Percentiles rank a stretch among this genome's conserved stretches.
phyloP scores from a whole-genome alignment of 768 basidiomycete species.

The Suillus spraguei region DNA sequence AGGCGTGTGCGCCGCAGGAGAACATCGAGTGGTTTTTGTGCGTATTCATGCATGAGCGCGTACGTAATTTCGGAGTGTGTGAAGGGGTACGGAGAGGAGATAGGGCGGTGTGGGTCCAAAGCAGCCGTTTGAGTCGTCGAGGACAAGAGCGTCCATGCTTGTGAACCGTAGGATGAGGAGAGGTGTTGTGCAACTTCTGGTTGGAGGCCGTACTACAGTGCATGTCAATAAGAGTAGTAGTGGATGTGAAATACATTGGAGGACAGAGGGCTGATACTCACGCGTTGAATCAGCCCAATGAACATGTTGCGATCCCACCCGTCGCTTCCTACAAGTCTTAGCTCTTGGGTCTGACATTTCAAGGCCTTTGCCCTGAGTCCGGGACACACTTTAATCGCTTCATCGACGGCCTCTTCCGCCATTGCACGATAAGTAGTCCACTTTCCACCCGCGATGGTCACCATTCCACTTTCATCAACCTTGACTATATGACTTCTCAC shows the following conservation, averaged over 20 bases:
- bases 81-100: conserved; percentile 78
- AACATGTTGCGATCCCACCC: conserved; percentile 98
- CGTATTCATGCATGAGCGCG: conserved; percentile 89
- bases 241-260: neutral
- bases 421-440: conserved; percentile 98
- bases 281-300: conserved; percentile 91
- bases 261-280: conserved; percentile 37
- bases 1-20: conserved; percentile 92
- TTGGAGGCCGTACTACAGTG: conserved; percentile 77
- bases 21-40: conserved; percentile 89
- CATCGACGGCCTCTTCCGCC: conserved; percentile 94
- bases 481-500: conserved; percentile 95
- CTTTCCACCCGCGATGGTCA: conserved; percentile 97
- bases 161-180: conserved; percentile 93
- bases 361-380: conserved; percentile 56
- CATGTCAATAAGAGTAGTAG: conserved; percentile 2
- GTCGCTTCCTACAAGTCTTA: conserved; percentile 89
- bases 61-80: conserved; percentile 74
- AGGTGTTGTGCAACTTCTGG: conserved; percentile 93
- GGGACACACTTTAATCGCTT: conserved; percentile 75
- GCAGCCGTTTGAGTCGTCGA: conserved; percentile 72
- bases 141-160: conserved; percentile 92
- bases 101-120: conserved; percentile 85
- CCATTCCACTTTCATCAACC: conserved; percentile 74
- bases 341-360: conserved; percentile 75